Conservation (phyloP, 495 filamentous ascomycete genomes). For the Penicillium malachiteum region DNA sequence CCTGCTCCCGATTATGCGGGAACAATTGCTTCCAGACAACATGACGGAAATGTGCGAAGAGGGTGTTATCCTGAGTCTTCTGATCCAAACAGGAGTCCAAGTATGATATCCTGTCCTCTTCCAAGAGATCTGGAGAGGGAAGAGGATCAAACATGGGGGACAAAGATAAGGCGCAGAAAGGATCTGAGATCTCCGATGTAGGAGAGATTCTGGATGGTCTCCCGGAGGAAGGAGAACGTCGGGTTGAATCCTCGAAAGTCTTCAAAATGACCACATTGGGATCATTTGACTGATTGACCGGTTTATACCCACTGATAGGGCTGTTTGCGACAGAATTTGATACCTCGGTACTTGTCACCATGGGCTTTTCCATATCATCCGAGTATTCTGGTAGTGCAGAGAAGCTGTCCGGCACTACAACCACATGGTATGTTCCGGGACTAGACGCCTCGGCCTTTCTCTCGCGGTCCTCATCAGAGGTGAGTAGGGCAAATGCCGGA, state of each 20-base stretch:
- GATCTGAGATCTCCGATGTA: conserved; percentile 35
- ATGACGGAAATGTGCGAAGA: conserved; percentile 47
- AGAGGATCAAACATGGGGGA: conserved; percentile 21
- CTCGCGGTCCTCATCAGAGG: conserved; percentile 61
- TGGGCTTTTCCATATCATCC: conserved; percentile 26
- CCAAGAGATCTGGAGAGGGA: conserved; percentile 18
- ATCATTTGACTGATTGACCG: conserved; percentile 27
- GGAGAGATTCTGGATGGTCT: conserved; percentile 35
- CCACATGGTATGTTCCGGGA: conserved; percentile 58
- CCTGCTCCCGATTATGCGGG: conserved; percentile 20
- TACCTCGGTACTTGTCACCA: conserved; percentile 10
- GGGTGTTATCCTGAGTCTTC: conserved; percentile 30
- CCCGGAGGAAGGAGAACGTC: conserved; percentile 27
- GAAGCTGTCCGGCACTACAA: conserved; percentile 57
- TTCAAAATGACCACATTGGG: conserved; percentile 49
- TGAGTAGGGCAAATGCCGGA: conserved; percentile 53
- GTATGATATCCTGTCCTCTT: conserved; percentile 14
- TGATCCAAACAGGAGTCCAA: conserved; percentile 22
- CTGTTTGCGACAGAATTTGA: conserved; percentile 24
- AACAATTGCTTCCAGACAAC: conserved; percentile 44
- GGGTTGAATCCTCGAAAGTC: conserved; percentile 48
- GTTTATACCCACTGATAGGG: conserved; percentile 11
- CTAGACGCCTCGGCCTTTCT: conserved; percentile 51
- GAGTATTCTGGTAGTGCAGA: conserved; percentile 52
- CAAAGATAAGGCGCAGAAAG: conserved; percentile 25